Percentiles rank a stretch among this genome's conserved stretches.
phyloP scores from a whole-genome alignment of 1,139 yeast species.

The Yamadazyma oceani region DNA sequence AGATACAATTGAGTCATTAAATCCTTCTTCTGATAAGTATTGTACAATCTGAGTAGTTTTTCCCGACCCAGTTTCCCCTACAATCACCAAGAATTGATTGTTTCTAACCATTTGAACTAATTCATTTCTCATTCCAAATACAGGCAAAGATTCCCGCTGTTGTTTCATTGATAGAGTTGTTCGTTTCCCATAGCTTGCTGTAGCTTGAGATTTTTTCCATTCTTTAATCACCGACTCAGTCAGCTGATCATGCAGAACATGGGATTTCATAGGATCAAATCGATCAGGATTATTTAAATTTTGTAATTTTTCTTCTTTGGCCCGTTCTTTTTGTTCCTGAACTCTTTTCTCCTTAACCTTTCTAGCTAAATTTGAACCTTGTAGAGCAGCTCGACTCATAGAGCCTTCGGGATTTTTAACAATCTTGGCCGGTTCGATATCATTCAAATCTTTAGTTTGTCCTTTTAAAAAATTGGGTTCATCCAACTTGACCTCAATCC shows the following conservation, averaged over 20 bases:
- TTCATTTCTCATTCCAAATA: constrained; percentile 58
- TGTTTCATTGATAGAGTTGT: constrained; percentile 55
- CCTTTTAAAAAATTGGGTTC: constrained; percentile 76
- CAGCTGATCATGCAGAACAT: constrained; percentile 2
- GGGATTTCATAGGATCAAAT: constrained; percentile 43
- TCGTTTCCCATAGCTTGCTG: constrained; percentile 54
- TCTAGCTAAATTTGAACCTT: constrained; percentile 70
- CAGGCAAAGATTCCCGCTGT: constrained; percentile 74
- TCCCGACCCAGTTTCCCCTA: constrained; percentile 52
- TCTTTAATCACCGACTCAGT: constrained; percentile 3
- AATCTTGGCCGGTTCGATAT: constrained; percentile 54
- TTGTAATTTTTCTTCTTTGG: constrained; percentile 27
- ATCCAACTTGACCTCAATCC: constrained; percentile 68
- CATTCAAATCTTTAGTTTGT: constrained; percentile 29
- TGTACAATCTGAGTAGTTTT: constrained; percentile 45
- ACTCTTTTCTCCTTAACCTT: constrained; percentile 63
- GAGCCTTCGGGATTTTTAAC: constrained; percentile 79
- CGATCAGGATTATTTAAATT: constrained; percentile 21
- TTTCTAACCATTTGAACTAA: constrained; percentile 55
- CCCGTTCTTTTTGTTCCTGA: constrained; percentile 50
- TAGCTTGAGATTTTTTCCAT: constrained; percentile 40
- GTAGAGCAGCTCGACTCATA: constrained; percentile 69
- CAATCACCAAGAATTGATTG: constrained; percentile 46
- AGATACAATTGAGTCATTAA: constrained; percentile 16
- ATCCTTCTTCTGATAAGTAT: constrained; percentile 40